Evolutionary conservation across 73 alveolate species (phyloP).

Genomic region (Blepharisma japonicum): DNA sequence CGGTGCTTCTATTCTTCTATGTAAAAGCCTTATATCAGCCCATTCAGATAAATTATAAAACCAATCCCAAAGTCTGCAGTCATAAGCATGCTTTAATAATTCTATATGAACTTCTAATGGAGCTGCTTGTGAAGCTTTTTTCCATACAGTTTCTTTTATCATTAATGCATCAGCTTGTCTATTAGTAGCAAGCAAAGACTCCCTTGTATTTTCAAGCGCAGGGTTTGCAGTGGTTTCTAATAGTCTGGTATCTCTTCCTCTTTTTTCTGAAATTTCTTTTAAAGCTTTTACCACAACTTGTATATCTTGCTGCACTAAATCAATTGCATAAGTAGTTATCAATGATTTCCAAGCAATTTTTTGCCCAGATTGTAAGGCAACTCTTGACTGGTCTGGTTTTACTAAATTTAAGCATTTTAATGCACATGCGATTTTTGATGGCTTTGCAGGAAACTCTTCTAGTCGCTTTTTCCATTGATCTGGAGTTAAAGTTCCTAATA

Average conservation of each 20-base stretch:
- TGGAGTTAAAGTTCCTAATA: conserved; percentile 79
- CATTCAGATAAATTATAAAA: conserved; percentile 75
- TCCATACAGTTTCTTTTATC: conserved; percentile 89
- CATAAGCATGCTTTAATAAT: conserved; percentile 84
- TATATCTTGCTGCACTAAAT: conserved; percentile 83
- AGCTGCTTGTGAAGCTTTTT: conserved; percentile 72
- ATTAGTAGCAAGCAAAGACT: conserved; percentile 81
- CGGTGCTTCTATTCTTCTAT: conserved; percentile 87
- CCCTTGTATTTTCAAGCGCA: conserved; percentile 64
- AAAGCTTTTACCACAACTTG: conserved; percentile 83
- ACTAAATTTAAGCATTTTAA: conserved; percentile 75
- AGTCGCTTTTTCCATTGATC: conserved; percentile 97
- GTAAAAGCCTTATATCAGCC: conserved; percentile 77
- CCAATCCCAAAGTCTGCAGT: conserved; percentile 78
- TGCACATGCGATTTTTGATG: conserved; percentile 65
- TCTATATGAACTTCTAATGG: conserved; percentile 96
- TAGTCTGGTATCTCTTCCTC: conserved; percentile 70
- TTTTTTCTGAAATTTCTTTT: conserved; percentile 79
- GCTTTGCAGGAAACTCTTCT: conserved; percentile 84
- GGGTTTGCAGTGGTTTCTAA: conserved; percentile 57
- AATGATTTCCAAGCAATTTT: conserved; percentile 72
- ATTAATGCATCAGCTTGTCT: conserved; percentile 82
- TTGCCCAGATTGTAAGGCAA: conserved; percentile 65
- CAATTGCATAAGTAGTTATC: conserved; percentile 66
- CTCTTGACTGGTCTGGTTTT: conserved; percentile 66